Evolutionary conservation across 106 monocot genomes (phyloP), one percentile per base, ranked within the genome.

Genomic region (Dendrobium officinale): DNA sequence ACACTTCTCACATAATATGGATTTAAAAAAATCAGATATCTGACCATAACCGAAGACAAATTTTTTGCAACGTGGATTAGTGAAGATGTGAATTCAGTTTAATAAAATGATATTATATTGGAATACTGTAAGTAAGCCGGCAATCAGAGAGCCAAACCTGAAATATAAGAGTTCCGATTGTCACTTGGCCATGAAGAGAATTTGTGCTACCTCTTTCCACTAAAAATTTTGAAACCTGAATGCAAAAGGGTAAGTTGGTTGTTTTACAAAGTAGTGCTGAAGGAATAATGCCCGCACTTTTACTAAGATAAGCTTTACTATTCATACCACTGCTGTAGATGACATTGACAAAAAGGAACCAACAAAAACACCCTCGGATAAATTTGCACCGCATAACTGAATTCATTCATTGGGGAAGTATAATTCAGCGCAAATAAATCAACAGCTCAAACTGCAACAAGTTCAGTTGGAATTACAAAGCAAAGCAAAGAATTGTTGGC

Each of bases 261-360:
- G 47, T 16, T 61, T 22, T 31, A 33, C 55, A 79, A 18, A 49
- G 16, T 51, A 26, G 24, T 76, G 26, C 2, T 48, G 45, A 75
- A 26, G 13, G 44, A 48, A 73, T 33, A 10, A 31, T 45, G 61
- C n/a, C 16, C 1, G 55, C 37, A 2, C 29, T 48, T 77, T 42
- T 37, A 43, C 18, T 79, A 48, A 42, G 55, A 26, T 68, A 29
- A 41, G 80, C 13, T 41, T 77, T 18, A 83, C 55, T 70, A 82
- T 75, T 59, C 58, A 86, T 86, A 95, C 98, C 88, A 99, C 95
- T 56, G 98, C 98, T 15, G 98, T 99, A 76, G 98, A 99, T 75
- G 98, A 99, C 98, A 99, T 99, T 51, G 98, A 99, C 78, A 99
- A 79, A 77, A 99, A 92, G 49, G 88, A 89, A 73, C 98, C 98